Evolutionary conservation across 495 filamentous ascomycete species (phyloP).

Genomic region (Xylaria acuta): DNA sequence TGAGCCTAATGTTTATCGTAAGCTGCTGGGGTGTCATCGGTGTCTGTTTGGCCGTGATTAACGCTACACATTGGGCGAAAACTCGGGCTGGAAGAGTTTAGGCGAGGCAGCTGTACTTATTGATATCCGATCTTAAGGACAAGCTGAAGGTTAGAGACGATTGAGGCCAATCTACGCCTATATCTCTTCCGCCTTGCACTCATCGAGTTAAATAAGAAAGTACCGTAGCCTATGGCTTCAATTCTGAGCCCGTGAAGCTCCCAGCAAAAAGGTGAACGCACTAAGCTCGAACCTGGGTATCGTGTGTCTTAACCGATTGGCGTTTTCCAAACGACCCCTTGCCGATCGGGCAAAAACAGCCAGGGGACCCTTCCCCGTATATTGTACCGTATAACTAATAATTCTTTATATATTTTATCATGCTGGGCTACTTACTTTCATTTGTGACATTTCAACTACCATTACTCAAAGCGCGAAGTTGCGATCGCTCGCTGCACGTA

Average conservation of each 20-base stretch:
- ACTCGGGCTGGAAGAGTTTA: not conserved
- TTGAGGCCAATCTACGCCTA: not conserved
- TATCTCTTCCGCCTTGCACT: not conserved
- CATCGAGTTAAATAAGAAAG: not conserved
- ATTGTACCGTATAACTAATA: not conserved
- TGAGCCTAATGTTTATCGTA: constrained; percentile 46
- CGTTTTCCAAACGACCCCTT: not conserved
- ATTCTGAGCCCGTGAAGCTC: not conserved
- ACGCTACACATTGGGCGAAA: not conserved
- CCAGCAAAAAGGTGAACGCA: not conserved
- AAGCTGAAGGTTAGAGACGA: not conserved
- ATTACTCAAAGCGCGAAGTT: not conserved
- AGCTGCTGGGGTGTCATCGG: constrained; percentile 48
- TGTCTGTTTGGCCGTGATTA: constrained; percentile 4
- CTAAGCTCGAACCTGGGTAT: constrained; percentile 4
- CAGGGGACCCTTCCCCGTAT: not conserved
- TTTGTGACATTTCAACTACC: not conserved
- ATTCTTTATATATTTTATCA: not conserved
- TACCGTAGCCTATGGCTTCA: not conserved
- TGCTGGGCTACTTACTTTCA: not conserved
- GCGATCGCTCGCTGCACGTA: not conserved
- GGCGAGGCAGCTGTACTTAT: not conserved
- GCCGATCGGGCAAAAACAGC: not conserved
- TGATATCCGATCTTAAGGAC: not conserved
- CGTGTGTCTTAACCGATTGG: not conserved